Evolutionary conservation across 306 rosid species (phyloP).

Genomic region (Pterocarpus santalinus): DNA sequence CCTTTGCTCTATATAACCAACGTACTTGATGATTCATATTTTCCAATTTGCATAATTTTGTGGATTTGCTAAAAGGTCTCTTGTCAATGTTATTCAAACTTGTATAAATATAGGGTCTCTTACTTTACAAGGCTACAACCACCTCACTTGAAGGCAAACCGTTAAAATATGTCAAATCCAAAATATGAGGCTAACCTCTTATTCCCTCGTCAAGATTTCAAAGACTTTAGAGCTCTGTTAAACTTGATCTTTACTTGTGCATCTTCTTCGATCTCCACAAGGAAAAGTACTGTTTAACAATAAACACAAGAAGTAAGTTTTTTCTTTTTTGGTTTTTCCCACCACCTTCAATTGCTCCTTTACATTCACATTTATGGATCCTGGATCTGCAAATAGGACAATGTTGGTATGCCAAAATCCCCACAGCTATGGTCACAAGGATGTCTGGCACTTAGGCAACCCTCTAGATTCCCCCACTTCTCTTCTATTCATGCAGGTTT

Average conservation of each 20-base stretch:
- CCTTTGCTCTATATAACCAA: not conserved
- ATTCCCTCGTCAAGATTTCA: not conserved
- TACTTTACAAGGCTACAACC: constrained; percentile 7
- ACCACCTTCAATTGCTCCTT: not conserved
- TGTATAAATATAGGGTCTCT: constrained; percentile 16
- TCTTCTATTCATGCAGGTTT: constrained; percentile 67
- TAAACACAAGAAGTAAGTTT: not conserved
- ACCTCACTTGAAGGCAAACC: constrained; percentile 52
- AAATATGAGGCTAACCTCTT: constrained; percentile 51
- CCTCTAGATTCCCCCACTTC: constrained; percentile 55
- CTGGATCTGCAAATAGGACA: constrained; percentile 24
- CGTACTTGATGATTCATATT: not conserved
- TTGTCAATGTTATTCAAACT: constrained; percentile 5
- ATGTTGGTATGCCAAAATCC: constrained; percentile 57
- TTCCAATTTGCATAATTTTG: constrained; percentile 12
- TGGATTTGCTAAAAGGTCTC: constrained; percentile 34
- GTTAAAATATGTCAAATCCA: constrained; percentile 44
- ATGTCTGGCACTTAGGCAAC: constrained; percentile 42
- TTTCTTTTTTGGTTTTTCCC: not conserved
- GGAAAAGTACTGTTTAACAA: constrained; percentile 24
- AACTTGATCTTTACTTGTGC: not conserved
- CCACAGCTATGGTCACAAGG: not conserved
- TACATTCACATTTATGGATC: constrained; percentile 4
- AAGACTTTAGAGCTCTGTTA: not conserved
- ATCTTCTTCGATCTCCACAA: not conserved